Evolutionary conservation across 148 eudicot genomes (phyloP).

Genomic region (Rhododendron williamsianum): DNA sequence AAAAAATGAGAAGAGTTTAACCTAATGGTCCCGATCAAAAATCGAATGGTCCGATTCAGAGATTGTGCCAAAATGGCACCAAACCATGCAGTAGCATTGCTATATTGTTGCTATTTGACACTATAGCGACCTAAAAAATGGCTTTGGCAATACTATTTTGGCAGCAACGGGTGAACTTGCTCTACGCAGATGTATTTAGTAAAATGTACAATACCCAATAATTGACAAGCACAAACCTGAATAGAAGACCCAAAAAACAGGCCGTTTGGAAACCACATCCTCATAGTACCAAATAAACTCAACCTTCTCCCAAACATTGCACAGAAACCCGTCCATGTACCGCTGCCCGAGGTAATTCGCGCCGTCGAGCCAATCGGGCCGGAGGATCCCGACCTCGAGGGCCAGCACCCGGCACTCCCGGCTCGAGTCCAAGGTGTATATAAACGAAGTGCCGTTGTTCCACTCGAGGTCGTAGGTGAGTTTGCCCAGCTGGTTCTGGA

Average conservation of each 20-base stretch:
- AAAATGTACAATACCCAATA: no score
- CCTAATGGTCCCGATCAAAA: background rate
- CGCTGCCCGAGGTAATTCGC: conserved; percentile 12
- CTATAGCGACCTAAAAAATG: background rate
- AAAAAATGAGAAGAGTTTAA: background rate
- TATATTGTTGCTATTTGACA: background rate
- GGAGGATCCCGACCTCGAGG: conserved; percentile 4
- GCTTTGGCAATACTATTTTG: background rate
- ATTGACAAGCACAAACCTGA: background rate
- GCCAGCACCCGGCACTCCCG: background rate
- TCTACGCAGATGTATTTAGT: no score
- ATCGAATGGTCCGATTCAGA: background rate
- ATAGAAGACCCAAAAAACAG: conserved; percentile 17
- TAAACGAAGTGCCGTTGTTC: conserved; percentile 21
- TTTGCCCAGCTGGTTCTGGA: conserved; percentile 19
- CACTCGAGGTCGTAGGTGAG: conserved; percentile 23
- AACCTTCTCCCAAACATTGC: conserved; percentile 16
- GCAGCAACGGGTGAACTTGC: no score
- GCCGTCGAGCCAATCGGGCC: conserved; percentile 16
- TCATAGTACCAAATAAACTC: conserved; percentile 14
- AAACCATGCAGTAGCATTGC: background rate
- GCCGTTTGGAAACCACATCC: conserved; percentile 6
- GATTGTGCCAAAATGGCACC: background rate
- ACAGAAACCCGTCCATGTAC: conserved; percentile 15
- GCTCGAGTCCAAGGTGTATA: conserved; percentile 3